Evolutionary conservation across 352 stramenopile genomes (phyloP), one percentile per base, ranked within the genome.

Genomic region (Globisporangium okanoganense): DNA sequence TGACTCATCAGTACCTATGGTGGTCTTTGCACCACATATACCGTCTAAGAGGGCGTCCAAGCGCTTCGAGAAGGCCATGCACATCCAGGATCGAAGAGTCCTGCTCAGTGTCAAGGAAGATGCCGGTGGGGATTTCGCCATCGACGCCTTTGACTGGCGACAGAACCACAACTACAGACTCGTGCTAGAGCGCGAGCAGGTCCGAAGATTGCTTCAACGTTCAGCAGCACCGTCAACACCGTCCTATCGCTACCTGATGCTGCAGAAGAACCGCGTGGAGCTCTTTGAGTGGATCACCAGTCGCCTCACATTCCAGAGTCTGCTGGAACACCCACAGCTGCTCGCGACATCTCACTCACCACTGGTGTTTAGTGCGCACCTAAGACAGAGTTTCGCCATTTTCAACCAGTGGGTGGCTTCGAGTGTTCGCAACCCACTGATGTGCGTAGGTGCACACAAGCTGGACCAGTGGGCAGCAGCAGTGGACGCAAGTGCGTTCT

Each of bases 321-420:
- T 90, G 29, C 40, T 85, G 20, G 76, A 88, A 13, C 82, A 92
- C 53, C 82, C 79, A 3, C 62, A 81, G 27, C 40, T 69, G 7
- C 51, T 87, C 0, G 59, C 67, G 6, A 59, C 75, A 35, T 65
- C 70, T 3, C 60, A 69, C 3, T 86, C 76, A 0, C 69, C 79
- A 8, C 66, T 89, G 18, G 41, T 64, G 2, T 72, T 65, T 52
- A 68, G 79, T 5, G 29, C 73, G 27, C 73, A 86, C 62, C 20
- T 92, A 48, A 75, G 78, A 10, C 60, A 75, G 43, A 88, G 74
- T 36, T 83, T 88, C 22, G 29, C 38, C 24, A 65, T 80, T 33
- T 67, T 88, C 9, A 88, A 88, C 45, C 24, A 68, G 2, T 92
- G 82, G 82, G 72, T 90, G 35, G 14, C 48, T 14, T 71, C n/a